A percentile compares a stretch with the other conserved stretches of the same genome.
Conservation (phyloP, 2,329 filamentous ascomycete species). For the Colletotrichum spinosum region DNA sequence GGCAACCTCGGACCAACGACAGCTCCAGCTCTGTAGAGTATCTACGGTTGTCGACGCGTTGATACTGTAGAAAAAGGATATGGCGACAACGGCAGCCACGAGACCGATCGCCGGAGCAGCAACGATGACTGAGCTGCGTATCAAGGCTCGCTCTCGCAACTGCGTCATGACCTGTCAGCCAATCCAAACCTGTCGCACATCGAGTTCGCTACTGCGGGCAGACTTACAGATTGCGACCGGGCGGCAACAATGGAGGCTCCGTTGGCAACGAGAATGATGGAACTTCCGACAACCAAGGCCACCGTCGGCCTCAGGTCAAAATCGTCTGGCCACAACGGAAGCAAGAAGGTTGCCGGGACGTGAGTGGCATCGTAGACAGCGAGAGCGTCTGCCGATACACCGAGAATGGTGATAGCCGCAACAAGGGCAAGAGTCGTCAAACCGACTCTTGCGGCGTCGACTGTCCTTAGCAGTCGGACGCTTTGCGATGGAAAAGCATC, state of each 20-base stretch:
- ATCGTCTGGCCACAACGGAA: constrained; percentile 68
- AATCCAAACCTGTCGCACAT: background rate
- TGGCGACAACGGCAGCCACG: constrained; percentile 60
- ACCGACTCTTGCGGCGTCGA: constrained; percentile 59
- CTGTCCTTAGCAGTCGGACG: constrained; percentile 50
- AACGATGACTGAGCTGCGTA: constrained; percentile 40
- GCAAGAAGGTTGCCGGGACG: constrained; percentile 57
- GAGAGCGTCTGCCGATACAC: constrained; percentile 65
- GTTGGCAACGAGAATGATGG: constrained; percentile 62
- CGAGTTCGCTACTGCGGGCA: background rate
- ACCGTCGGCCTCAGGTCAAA: constrained; percentile 69
- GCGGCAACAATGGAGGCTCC: constrained; percentile 59
- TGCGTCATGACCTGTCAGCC: background rate
- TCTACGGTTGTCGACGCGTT: constrained; percentile 64
- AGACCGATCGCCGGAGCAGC: constrained; percentile 46
- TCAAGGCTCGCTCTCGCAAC: constrained; percentile 19
- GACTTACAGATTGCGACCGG: constrained; percentile 63
- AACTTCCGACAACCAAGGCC: constrained; percentile 64
- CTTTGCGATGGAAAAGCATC: constrained; percentile 53
- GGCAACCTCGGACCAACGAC: constrained; percentile 66
- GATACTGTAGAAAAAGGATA: constrained; percentile 68
- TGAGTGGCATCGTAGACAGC: constrained; percentile 67
- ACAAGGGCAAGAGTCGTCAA: constrained; percentile 63
- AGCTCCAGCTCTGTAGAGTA: constrained; percentile 72
- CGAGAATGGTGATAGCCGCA: constrained; percentile 64